Base-by-base conservation (phyloP, 306 rosid species). In the Albizia julibrissin region DNA sequence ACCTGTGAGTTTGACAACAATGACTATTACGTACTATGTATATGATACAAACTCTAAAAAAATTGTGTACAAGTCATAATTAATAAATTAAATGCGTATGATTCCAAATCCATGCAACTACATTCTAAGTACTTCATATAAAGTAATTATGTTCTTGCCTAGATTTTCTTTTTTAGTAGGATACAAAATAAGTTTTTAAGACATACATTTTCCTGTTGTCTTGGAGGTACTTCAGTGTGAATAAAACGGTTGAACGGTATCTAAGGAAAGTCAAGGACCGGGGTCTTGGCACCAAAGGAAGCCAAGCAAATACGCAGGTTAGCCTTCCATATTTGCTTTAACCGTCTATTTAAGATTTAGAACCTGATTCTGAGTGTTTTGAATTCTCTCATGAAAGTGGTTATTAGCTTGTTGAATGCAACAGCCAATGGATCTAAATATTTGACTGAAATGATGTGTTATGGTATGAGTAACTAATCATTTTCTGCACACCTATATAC, bases 221-320 rank as follows among this genome's bases (percentile, higher is more conserved):
- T 27, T 84, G 92, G 88, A 77, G 46, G 43, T 86, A 84, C 76
- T 83, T 81, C 92, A 93, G 98, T 83, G 69, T 93, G 79, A 86
- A 54, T 87, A 91, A 90, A 84, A 92, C 93, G 24, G 72, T 93
- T 26, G 97, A 95, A 47, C 99, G 99, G 59, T 95, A 93, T 84
- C 87, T 88, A 87, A 81, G 44, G 77, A 92, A 86, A 86, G 69
- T 83, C 50, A 92, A 89, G 87, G 96, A 93, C 33, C 46, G 70
- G 76, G 84, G 46, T 72, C 82, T 65, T 29, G 42, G 29, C 67
- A 58, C 26, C 76, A 89, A 61, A 72, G 85, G 66, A 67, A 76
- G 42, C 80, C 82, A 69, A 72, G 89, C 88, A 76, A 79, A 85
- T 69, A 22, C 75, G 50, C 91, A 95, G 97, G 97, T 94, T 64